Evolutionary conservation across 805 yeast species (phyloP), one percentile per base, ranked within the genome.

Genomic region (Priceomyces melissophilus): DNA sequence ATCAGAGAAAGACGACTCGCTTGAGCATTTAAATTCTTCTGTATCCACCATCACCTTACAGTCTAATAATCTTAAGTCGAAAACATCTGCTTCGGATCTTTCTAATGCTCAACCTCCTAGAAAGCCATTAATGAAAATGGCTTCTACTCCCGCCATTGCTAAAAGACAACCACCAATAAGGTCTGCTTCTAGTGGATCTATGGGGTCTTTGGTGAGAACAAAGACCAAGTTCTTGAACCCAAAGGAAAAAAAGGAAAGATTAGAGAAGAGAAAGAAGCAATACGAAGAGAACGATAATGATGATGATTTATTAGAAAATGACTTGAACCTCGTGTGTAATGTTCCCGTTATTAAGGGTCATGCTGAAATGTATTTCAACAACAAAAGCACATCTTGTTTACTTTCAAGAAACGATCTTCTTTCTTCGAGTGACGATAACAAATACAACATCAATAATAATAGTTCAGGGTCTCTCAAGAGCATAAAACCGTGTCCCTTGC

Each of bases 201-300:
- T 49, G 2, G 38, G 50, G 2, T 51, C 54, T 11, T 52, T 69
- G 17, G 35, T 57, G 2, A 52, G 73, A 40, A 46, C 69, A 7
- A 69, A 69, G 43, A 55, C 71, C 1, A 59, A 60, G 30, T 69
- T 50, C 48, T 42, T 61, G 36, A 60, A 57, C 41, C 55, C 65
- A 3, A 53, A 59, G 37, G 72, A 69, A 45, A 55, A 62, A n/a
- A 70, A 67, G 45, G 67, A 61, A 37, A 50, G 75, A 35, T 57
- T 63, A 47, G 58, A 56, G 40, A 48, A 61, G 15, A 55, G 72
- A 10, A 69, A 68, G 47, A 62, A 69, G 46, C 52, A 52, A 27
- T 69, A 67, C 43, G 75, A 69, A 38, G 58, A 65, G 46, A 68
- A 66, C 35, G 58, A 60, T 45, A 73, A 67, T 39, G 74, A 67